Percentiles rank a stretch among this genome's conserved stretches.
phyloP scores from a whole-genome alignment of 768 basidiomycete species.

The Coprinopsis sp. region DNA sequence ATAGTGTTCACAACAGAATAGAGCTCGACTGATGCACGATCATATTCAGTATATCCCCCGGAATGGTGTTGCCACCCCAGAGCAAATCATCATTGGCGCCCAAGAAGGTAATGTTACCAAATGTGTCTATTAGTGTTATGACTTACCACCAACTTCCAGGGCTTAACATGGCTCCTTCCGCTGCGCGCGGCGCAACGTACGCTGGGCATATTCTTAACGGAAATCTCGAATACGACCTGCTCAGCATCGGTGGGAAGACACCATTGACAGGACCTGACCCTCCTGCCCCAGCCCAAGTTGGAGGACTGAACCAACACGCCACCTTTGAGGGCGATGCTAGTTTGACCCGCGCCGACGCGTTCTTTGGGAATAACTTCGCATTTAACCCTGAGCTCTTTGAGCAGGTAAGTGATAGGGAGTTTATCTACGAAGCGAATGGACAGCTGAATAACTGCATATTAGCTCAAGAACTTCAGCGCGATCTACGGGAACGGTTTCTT shows the following conservation, averaged over 20 bases:
- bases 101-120: conserved; percentile 9
- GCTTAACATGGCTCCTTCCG: conserved; percentile 14
- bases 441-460: no score
- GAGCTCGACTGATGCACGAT: neutral
- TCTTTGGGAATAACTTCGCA: neutral
- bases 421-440: no score
- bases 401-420: no score
- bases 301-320: conserved; percentile 15
- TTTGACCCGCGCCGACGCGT: neutral
- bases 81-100: conserved; percentile 8
- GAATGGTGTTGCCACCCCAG: conserved; percentile 8
- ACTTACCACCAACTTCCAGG: conserved; percentile 5
- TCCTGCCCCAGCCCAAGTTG: conserved; percentile 13
- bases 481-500: no score
- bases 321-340: conserved; percentile 12
- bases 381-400: no score
- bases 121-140: neutral
- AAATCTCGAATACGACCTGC: conserved; percentile 12
- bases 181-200: conserved; percentile 15
- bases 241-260: conserved; percentile 17
- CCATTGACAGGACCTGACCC: conserved; percentile 14
- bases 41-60: conserved; percentile 8
- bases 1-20: no score
- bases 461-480: no score
- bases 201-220: conserved; percentile 12